Evolutionary conservation across 257 asterid species (phyloP).

Genomic region (Marsdenia floribunda): DNA sequence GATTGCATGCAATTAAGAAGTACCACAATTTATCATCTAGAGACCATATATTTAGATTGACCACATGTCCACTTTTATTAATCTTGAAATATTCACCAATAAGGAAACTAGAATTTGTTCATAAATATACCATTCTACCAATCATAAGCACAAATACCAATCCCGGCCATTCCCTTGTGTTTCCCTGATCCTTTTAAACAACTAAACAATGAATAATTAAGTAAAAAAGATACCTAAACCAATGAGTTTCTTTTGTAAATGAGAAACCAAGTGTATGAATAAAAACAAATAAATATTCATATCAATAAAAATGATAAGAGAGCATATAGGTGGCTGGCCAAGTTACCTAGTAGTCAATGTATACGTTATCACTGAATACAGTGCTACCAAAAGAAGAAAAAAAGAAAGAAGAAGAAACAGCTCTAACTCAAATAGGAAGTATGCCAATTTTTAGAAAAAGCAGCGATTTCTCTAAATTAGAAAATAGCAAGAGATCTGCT

Average conservation of each 20-base stretch:
- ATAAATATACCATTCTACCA: not conserved
- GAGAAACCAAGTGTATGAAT: not conserved
- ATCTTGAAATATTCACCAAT: not conserved
- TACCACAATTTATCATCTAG: conserved; percentile 5
- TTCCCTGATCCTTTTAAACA: not conserved
- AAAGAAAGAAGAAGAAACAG: no score
- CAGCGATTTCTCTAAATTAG: not conserved
- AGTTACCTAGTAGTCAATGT: not conserved
- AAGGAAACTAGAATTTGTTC: not conserved
- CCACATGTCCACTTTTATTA: not conserved
- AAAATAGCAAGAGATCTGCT: conserved; percentile 7
- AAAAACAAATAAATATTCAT: not conserved
- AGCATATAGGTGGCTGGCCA: not conserved
- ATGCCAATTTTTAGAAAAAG: not conserved
- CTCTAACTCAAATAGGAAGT: not conserved
- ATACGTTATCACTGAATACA: not conserved
- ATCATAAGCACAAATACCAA: not conserved
- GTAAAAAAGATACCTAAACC: not conserved
- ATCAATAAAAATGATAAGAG: not conserved
- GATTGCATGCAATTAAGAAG: not conserved
- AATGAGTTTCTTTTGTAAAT: not conserved
- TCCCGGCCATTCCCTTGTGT: not conserved
- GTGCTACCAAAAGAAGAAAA: no score
- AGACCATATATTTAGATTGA: not conserved
- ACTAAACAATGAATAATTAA: not conserved